Conservation (phyloP, 192 early-diverging fungal genomes). For the Oehlia diaphana region DNA sequence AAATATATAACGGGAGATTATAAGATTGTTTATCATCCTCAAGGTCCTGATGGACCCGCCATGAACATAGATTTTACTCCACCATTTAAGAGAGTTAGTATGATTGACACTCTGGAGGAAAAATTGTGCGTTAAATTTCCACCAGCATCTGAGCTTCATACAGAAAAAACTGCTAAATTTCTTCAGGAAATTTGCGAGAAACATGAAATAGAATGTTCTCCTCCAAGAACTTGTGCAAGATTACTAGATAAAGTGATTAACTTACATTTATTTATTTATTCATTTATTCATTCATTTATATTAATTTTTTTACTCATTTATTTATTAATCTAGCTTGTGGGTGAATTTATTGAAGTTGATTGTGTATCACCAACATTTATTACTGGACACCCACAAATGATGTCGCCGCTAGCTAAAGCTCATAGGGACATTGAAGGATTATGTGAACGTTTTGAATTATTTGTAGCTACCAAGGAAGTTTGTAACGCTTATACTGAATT, state of each 20-base stretch:
- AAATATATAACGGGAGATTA: slow-evolving; percentile 87
- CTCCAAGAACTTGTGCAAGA: slow-evolving; percentile 90
- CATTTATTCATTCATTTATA: slow-evolving; percentile 26
- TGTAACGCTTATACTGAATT: slow-evolving; percentile 99
- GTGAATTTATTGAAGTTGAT: slow-evolving; percentile 78
- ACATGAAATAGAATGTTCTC: slow-evolving; percentile 92
- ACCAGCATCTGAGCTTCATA: slow-evolving; percentile 76
- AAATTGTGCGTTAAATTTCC: slow-evolving; percentile 92
- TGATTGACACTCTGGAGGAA: slow-evolving; percentile 92
- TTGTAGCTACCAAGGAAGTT: slow-evolving; percentile 98
- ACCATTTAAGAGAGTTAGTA: slow-evolving; percentile 91
- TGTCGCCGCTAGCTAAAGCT: slow-evolving; percentile 98
- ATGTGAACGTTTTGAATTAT: slow-evolving; percentile 98
- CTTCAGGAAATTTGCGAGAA: slow-evolving; percentile 90
- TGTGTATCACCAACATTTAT: slow-evolving; percentile 92
- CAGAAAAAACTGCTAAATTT: slow-evolving; percentile 84
- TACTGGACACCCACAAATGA: slow-evolving; percentile 96
- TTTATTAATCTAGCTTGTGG: slow-evolving; percentile 55
- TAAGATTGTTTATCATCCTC: slow-evolving; percentile 93
- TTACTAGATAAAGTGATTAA: slow-evolving; percentile 83
- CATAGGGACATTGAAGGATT: slow-evolving; percentile 87
- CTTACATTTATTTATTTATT: neutral
- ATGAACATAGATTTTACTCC: slow-evolving; percentile 94
- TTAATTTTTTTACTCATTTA: neutral
- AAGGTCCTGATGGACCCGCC: slow-evolving; percentile 75